A percentile compares a stretch with the other conserved stretches of the same genome.
phyloP scores from a whole-genome alignment of 2,329 filamentous ascomycete genomes.

The Diaporthe capsici region DNA sequence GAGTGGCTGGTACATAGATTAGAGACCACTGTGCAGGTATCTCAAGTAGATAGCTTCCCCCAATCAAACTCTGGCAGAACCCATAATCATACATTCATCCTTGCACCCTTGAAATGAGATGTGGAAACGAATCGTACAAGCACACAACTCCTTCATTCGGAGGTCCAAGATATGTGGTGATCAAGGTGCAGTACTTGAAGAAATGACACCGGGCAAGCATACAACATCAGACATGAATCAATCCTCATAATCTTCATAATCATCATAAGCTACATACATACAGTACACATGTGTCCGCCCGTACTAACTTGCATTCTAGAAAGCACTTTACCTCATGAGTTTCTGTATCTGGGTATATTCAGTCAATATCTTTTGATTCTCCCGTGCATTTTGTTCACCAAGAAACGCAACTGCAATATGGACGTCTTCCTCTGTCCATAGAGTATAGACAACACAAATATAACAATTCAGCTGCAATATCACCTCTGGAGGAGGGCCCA shows the following conservation, averaged over 20 bases:
- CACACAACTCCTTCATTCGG: background rate
- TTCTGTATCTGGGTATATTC: slow-evolving; percentile 37
- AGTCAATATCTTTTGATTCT: slow-evolving; percentile 19
- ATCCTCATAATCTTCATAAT: slow-evolving; percentile 26
- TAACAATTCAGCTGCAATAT: slow-evolving; percentile 6
- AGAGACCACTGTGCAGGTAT: background rate
- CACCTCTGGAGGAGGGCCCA: background rate
- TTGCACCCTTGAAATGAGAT: background rate
- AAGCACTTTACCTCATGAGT: background rate
- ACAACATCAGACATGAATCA: background rate
- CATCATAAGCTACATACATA: slow-evolving; percentile 31
- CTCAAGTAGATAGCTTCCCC: background rate
- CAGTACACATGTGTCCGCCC: slow-evolving; percentile 20
- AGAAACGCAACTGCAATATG: background rate
- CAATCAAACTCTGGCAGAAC: slow-evolving; percentile 16
- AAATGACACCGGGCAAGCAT: no score
- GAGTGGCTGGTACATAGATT: background rate
- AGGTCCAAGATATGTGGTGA: background rate
- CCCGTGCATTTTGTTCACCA: background rate
- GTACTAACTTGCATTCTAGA: slow-evolving; percentile 29
- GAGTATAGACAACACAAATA: background rate
- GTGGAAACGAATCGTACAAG: background rate
- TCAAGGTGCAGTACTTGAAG: no score
- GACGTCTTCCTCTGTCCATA: background rate
- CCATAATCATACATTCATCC: background rate